These are phyloP conservation scores for Thalassiosira profunda DNA, from an alignment of 108 stramenopile species.

Conservation along the genomic window DNA sequence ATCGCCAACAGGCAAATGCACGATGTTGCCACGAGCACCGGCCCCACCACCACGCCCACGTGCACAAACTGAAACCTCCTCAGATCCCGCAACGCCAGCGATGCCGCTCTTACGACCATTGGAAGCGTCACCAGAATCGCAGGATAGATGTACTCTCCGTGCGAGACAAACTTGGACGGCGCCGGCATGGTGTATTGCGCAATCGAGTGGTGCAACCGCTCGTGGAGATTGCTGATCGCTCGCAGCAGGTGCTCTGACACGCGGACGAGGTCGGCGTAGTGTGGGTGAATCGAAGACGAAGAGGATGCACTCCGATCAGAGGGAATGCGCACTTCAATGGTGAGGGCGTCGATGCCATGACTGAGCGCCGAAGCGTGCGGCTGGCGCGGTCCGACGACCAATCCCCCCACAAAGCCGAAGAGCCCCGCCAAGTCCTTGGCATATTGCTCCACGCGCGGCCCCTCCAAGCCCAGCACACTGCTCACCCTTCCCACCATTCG, in stretches of 20 bases:
- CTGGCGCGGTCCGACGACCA: slow-evolving; percentile 41
- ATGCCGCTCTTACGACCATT: slow-evolving; percentile 67
- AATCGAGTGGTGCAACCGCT: slow-evolving; percentile 88
- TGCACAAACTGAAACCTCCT: slow-evolving; percentile 45
- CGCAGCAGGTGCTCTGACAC: slow-evolving; percentile 66
- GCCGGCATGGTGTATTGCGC: slow-evolving; percentile 80
- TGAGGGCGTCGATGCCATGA: slow-evolving; percentile 83
- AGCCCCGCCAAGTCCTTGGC: slow-evolving; percentile 55
- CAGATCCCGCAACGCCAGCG: slow-evolving; percentile 59
- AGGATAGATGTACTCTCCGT: slow-evolving; percentile 86
- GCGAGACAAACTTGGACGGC: slow-evolving; percentile 76
- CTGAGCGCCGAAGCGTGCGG: slow-evolving; percentile 78
- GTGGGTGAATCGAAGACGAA: slow-evolving; percentile 29
- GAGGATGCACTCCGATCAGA: neutral
- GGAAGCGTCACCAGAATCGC: slow-evolving; percentile 75
- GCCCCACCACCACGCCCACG: slow-evolving; percentile 28
- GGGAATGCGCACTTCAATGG: slow-evolving; percentile 55
- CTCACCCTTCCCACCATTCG: slow-evolving; percentile 11
- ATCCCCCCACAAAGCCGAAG: slow-evolving; percentile 41
- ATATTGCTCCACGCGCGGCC: slow-evolving; percentile 51
- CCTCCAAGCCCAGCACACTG: slow-evolving; percentile 8
- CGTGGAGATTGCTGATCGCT: slow-evolving; percentile 82
- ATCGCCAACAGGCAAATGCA: slow-evolving; percentile 8
- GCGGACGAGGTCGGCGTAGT: slow-evolving; percentile 58
- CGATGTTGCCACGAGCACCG: slow-evolving; percentile 8